A percentile compares a stretch with the other conserved stretches of the same genome.
Conservation (phyloP, 2,329 filamentous ascomycete species). For the Aspergillus spinulosporus region DNA sequence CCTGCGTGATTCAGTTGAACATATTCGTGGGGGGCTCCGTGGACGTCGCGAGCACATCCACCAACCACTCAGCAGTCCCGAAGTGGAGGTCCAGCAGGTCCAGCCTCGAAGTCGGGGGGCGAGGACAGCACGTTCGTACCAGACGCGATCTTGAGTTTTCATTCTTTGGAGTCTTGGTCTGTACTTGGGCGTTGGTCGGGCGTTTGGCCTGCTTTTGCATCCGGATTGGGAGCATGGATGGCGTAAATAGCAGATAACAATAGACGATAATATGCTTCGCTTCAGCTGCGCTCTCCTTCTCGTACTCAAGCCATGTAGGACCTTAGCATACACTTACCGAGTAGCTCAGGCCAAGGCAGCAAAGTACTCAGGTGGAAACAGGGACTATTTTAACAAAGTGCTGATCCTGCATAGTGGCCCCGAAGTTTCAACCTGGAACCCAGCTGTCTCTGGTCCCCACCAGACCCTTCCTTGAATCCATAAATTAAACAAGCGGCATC, state of each 20-base stretch:
- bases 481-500: neutral
- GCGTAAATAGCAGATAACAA: slow-evolving; percentile 7
- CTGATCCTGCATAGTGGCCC: neutral
- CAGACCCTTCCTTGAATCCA: neutral
- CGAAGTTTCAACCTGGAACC: too few relatives aligned
- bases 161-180: slow-evolving; percentile 6
- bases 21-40: slow-evolving; percentile 29
- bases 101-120: slow-evolving; percentile 12
- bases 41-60: slow-evolving; percentile 20
- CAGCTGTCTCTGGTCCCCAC: neutral
- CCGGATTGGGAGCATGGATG: neutral
- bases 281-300: neutral
- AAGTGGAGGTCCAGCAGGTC: slow-evolving; percentile 24
- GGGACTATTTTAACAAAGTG: neutral
- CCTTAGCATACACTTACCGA: neutral
- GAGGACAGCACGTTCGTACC: slow-evolving; percentile 19
- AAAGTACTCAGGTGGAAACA: too few relatives aligned
- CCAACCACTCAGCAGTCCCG: slow-evolving; percentile 11
- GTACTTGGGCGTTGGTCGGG: slow-evolving; percentile 3
- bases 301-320: neutral
- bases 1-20: slow-evolving; percentile 41
- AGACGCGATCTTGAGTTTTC: slow-evolving; percentile 9
- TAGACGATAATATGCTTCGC: neutral
- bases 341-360: too few relatives aligned
- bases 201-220: neutral